A percentile compares a stretch with the other conserved stretches of the same genome.
Evolutionary conservation across 805 yeast genomes (phyloP).

Genomic region (Spencermartinsiella europaea): DNA sequence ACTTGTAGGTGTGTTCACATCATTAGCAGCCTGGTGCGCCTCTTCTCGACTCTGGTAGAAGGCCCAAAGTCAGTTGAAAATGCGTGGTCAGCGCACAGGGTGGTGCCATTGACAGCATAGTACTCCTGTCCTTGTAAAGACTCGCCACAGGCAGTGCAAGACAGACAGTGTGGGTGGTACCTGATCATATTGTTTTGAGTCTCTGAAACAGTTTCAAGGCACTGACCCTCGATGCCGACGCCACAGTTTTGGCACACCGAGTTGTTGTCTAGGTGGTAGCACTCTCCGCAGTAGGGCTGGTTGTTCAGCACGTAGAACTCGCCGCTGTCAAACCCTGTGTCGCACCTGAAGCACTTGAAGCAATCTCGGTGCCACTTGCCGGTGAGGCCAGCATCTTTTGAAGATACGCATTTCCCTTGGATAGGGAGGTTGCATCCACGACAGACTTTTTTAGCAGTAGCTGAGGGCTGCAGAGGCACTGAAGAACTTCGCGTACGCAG

Average conservation of each 20-base stretch:
- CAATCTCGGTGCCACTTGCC: conserved; percentile 95
- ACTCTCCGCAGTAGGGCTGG: conserved; percentile 73
- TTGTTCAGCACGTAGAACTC: conserved; percentile 66
- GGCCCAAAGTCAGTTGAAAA: conserved; percentile 2
- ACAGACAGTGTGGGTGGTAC: conserved; percentile 71
- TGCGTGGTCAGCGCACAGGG: conserved; percentile 35
- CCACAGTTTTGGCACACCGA: conserved; percentile 70
- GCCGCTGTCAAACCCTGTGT: conserved; percentile 35
- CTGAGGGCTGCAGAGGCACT: background rate
- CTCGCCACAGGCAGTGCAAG: conserved; percentile 54
- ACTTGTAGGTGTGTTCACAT: no score
- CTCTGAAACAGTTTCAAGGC: conserved; percentile 53
- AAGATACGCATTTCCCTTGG: conserved; percentile 62
- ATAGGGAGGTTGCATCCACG: conserved; percentile 63
- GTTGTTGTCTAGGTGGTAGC: conserved; percentile 69
- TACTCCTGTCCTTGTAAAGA: conserved; percentile 30
- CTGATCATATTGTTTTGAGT: conserved; percentile 50
- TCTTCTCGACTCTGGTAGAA: conserved; percentile 21
- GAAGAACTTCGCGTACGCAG: background rate
- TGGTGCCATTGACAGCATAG: conserved; percentile 30
- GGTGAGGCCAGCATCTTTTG: conserved; percentile 56
- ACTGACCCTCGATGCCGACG: conserved; percentile 81
- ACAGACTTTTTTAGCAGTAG: conserved; percentile 39
- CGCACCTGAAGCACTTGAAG: conserved; percentile 69
- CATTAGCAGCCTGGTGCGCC: conserved; percentile 29